Evolutionary conservation across 2,329 filamentous ascomycete species (phyloP).

Genomic region (Monosporascus sp.): DNA sequence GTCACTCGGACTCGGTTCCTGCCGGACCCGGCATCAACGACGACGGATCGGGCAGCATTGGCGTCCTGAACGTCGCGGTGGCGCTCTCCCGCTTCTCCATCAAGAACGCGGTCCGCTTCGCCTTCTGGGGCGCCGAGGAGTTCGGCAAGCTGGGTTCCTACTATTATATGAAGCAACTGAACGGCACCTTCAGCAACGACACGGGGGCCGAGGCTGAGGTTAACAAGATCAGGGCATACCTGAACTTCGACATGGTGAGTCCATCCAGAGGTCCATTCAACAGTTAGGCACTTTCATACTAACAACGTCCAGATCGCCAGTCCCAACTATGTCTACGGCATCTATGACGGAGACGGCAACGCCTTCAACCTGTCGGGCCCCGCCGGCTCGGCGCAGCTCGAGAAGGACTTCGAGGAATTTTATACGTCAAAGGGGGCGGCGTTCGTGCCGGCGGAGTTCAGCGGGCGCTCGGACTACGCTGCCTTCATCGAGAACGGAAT

Average conservation of each 20-base stretch:
- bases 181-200: constrained; percentile 11
- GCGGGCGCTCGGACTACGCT: constrained; percentile 62
- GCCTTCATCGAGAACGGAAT: constrained; percentile 30
- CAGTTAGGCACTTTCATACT: neutral
- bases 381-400: constrained; percentile 49
- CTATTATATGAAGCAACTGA: constrained; percentile 40
- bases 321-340: constrained; percentile 47
- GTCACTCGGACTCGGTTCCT: constrained; percentile 56
- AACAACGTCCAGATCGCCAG: constrained; percentile 25
- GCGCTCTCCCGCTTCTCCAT: constrained; percentile 51
- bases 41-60: constrained; percentile 55
- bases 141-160: constrained; percentile 56
- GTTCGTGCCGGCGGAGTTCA: constrained; percentile 57
- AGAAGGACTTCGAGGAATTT: constrained; percentile 45
- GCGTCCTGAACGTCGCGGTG: constrained; percentile 53
- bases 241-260: constrained; percentile 57
- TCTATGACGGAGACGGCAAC: constrained; percentile 49
- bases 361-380: constrained; percentile 49
- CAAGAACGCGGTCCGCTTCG: constrained; percentile 57
- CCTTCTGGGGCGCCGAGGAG: constrained; percentile 60
- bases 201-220: constrained; percentile 42
- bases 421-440: constrained; percentile 38
- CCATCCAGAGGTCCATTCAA: constrained; percentile 23
- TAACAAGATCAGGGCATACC: constrained; percentile 51
- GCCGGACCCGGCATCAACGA: constrained; percentile 63